phyloP scores from a whole-genome alignment of 2,329 filamentous ascomycete genomes.

The Colletotrichum filicis region DNA sequence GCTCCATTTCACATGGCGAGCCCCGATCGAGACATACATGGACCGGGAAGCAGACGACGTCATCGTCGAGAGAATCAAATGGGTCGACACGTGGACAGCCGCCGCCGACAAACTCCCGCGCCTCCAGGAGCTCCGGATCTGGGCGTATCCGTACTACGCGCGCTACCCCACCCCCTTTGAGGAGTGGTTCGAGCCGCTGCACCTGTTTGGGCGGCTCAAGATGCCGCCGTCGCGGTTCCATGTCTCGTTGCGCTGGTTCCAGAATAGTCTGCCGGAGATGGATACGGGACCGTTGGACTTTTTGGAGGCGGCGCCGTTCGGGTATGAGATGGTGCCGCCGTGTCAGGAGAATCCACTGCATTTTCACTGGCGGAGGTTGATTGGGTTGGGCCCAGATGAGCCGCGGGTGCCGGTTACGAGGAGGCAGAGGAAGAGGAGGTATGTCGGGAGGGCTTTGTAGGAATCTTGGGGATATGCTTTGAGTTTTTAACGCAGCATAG shows the following conservation, averaged over 20 bases:
- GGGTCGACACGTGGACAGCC: constrained; percentile 7
- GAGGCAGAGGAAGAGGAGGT: constrained; percentile 9
- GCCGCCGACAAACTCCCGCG: constrained; percentile 1
- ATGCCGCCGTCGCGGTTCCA: not conserved
- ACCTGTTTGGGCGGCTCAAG: constrained; percentile 1
- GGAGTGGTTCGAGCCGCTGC: constrained; percentile 23
- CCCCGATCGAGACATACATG: constrained; percentile 27
- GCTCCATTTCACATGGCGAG: constrained; percentile 15
- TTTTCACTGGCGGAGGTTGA: constrained; percentile 17
- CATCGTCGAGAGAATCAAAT: not conserved
- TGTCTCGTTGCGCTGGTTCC: constrained; percentile 21
- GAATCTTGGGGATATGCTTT: no score
- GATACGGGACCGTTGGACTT: constrained; percentile 17
- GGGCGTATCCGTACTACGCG: constrained; percentile 23
- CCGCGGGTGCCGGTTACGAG: constrained; percentile 1
- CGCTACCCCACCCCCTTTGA: constrained; percentile 27
- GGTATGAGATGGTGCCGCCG: constrained; percentile 17
- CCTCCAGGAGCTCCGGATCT: constrained; percentile 15
- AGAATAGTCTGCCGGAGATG: not conserved
- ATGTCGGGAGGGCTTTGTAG: not conserved
- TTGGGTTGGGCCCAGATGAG: constrained; percentile 6
- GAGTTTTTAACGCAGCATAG: no score
- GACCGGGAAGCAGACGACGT: not conserved
- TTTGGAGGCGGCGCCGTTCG: constrained; percentile 19
- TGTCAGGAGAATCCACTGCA: constrained; percentile 18